These are phyloP conservation scores for Teunomyces gatunensis DNA, from an alignment of 805 yeast species.

Conservation along the genomic window DNA sequence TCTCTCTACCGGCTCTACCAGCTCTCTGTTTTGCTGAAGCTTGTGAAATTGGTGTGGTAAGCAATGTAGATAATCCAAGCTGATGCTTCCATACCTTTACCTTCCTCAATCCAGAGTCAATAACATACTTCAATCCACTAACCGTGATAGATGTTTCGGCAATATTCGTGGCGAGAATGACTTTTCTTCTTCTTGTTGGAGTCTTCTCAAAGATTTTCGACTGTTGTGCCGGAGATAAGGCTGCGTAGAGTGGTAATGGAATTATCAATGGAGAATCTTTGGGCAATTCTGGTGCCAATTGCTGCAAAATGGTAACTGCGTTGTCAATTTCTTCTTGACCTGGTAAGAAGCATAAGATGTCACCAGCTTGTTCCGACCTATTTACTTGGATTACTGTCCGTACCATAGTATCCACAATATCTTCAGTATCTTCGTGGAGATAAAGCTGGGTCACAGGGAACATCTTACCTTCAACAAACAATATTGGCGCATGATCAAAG, in stretches of 20 bases:
- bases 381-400: conserved; percentile 77
- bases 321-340: conserved; percentile 98
- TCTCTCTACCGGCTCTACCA: conserved; percentile 99
- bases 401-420: conserved; percentile 76
- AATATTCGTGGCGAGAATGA: conserved; percentile 89
- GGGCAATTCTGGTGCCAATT: conserved; percentile 64
- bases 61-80: conserved; percentile 84
- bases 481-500: conserved; percentile 75
- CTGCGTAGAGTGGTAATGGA: conserved; percentile 89
- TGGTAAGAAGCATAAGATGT: conserved; percentile 85
- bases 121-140: conserved; percentile 87
- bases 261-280: conserved; percentile 72
- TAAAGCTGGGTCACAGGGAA: conserved; percentile 78
- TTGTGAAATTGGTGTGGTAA: conserved; percentile 89
- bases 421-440: conserved; percentile 64
- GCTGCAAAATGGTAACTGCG: conserved; percentile 59
- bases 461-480: conserved; percentile 87
- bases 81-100: conserved; percentile 95
- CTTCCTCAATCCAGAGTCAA: conserved; percentile 90
- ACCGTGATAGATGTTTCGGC: conserved; percentile 98
- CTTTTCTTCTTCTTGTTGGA: conserved; percentile 69
- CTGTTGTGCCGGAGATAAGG: conserved; percentile 83
- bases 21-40: conserved; percentile 94
- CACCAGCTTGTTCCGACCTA: conserved; percentile 79
- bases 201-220: conserved; percentile 70